Evolutionary conservation across 176 grass and related monocot species (phyloP), one percentile per base, ranked within the genome.

Genomic region (Eragrostis nindensis): DNA sequence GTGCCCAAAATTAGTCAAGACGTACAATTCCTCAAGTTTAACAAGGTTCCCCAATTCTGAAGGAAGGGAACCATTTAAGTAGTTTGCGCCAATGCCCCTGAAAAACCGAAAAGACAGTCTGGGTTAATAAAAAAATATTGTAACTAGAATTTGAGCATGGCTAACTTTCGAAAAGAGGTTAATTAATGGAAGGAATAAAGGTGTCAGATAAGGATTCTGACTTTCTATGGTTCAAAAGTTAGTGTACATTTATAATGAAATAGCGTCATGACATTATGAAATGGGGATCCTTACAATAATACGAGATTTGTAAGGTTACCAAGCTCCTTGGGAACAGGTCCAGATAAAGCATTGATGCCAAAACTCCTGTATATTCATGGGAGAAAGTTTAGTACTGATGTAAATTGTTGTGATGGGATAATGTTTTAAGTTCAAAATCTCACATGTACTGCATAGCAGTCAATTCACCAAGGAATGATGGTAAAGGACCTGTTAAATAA

Each of bases 321-420:
- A 2, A 98, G 75, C 71, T 95, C 95, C 84, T 93, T 95, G 10
- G 92, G 95, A 77, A 95, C 18, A 71, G 90, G 41, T 60, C 95
- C 95, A 70, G 90, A 91, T 41, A 98, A 98, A 48, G 92, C 81
- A 93, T 98, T 98, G 72, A 64, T 66, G 36, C 82, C 86, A 2
- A 98, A 2, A 88, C 0, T 43, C 89, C 95, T 80, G 50, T 62
- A 70, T 78, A 8, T 87, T 76, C 25, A 86, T 91, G 18, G 11
- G 57, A 67, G 17, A 44, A 87, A 74, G 21, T 47, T 70, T n/a
- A 49, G 21, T 11, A 63, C 32, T 66, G 0, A 83, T 55, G 16
- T 13, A 9, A 80, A 45, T 36, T 36, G n/a, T 18, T 36, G 39
- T 40, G 11, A 71, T 22, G 17, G 17, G 50, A 54, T 48, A 27